Evolutionary conservation across 352 stramenopile genomes (phyloP).

Genomic region (Bremia lactucae): DNA sequence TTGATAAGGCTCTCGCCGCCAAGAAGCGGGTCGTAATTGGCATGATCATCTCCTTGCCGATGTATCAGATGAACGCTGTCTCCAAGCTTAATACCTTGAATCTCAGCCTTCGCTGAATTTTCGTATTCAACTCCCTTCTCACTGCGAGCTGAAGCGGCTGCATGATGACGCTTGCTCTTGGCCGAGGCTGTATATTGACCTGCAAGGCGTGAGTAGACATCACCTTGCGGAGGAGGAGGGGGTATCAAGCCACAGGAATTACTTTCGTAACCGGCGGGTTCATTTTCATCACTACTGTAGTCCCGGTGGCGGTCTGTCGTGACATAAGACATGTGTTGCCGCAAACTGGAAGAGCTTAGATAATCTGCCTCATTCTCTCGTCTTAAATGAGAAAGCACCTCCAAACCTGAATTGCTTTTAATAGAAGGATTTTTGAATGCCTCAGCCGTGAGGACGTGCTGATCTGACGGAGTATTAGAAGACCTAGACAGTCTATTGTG

Average conservation of each 20-base stretch:
- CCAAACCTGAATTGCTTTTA: slow-evolving; percentile 58
- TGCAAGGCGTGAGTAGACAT: slow-evolving; percentile 75
- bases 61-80: slow-evolving; percentile 18
- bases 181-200: slow-evolving; percentile 76
- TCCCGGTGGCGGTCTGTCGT: slow-evolving; percentile 25
- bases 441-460: slow-evolving; percentile 25
- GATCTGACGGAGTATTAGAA: slow-evolving; percentile 40
- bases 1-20: slow-evolving; percentile 50
- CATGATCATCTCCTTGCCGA: slow-evolving; percentile 14
- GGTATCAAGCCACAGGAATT: slow-evolving; percentile 22
- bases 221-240: slow-evolving; percentile 41
- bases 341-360: slow-evolving; percentile 27
- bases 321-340: slow-evolving; percentile 37
- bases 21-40: slow-evolving; percentile 54
- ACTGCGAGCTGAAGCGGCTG: slow-evolving; percentile 18
- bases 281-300: slow-evolving; percentile 27
- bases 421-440: slow-evolving; percentile 46
- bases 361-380: slow-evolving; percentile 60
- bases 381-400: slow-evolving; percentile 80
- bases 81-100: slow-evolving; percentile 14
- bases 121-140: slow-evolving; percentile 27
- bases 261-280: slow-evolving; percentile 2
- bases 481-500: slow-evolving; percentile 40
- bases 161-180: slow-evolving; percentile 66
- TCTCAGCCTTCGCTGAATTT: slow-evolving; percentile 10